Evolutionary conservation across 2,329 filamentous ascomycete species (phyloP), one percentile per base, ranked within the genome.

Genomic region (Madurella fahalii): DNA sequence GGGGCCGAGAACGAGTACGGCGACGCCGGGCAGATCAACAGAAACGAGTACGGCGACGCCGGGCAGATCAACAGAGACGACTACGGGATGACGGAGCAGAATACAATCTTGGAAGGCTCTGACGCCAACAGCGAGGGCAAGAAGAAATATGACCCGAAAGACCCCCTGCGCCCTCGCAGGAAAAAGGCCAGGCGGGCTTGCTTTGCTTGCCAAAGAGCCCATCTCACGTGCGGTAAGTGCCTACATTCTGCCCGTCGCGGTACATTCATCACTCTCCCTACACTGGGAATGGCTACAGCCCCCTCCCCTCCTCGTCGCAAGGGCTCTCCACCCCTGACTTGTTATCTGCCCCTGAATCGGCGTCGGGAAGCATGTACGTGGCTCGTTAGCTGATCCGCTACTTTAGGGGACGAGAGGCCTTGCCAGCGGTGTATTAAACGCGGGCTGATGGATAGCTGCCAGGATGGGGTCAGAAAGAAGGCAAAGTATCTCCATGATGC

Each of bases 401-500:
- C 62, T 69, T 49, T 67, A 97, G 94, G 93, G 66, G 94, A 99
- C 70, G 93, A 99, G 71, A 83, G 94, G 64, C 94, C 94, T 50
- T 99, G 94, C 69, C 84, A 91, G 67, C 81, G 94, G 66, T 99
- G 94, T 71, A 90, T 97, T 64, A 96, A 96, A 72, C 87, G 94
- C 64, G 90, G 90, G 44, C 82, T 97, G 18, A 89, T 91, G 65
- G 91, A 96, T 69, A 84, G 84, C 58, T 99, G 94, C 68, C 91
- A 96, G 71, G 94, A 99, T 68, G 94, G 94, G 51, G 91, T 97
- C 49, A 87, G 94, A 60, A 99, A 99, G 74, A 99, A 97, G 79
- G 94, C 94, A 50, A 99, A 99, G 72, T 99, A 99, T 71, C 87
- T 99, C 53, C 92, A 97, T 68, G 94, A 97, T 78, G 91, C 93